A percentile compares a stretch with the other conserved stretches of the same genome.
Conservation (phyloP, 352 stramenopile species). For the Phytophthora rubi region DNA sequence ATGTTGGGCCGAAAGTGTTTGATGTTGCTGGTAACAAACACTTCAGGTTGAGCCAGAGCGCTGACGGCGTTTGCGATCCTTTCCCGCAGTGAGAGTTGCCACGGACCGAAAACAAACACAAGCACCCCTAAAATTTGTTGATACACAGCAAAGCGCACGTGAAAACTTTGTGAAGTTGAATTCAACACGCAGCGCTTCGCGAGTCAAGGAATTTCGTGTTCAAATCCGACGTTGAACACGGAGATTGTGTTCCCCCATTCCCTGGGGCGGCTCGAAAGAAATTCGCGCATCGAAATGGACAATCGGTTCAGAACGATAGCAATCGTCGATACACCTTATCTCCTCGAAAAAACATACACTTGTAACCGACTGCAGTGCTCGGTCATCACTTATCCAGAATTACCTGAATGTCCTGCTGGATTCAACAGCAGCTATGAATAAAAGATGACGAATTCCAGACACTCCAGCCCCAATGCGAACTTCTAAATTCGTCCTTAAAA, state of each 20-base stretch:
- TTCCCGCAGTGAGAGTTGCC: too few species aligned
- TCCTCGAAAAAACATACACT: too few species aligned
- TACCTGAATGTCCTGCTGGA: background rate
- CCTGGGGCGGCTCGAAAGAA: conserved; percentile 26
- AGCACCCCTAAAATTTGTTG: background rate
- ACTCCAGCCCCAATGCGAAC: background rate
- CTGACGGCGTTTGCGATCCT: too few species aligned
- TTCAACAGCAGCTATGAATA: background rate
- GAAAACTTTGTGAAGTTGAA: conserved; percentile 4
- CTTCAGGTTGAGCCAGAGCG: background rate
- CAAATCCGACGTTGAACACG: conserved; percentile 30
- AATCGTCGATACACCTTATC: background rate
- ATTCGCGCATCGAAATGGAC: conserved; percentile 29
- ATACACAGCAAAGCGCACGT: background rate
- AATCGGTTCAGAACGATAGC: conserved; percentile 6
- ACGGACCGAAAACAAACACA: background rate
- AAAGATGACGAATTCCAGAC: background rate
- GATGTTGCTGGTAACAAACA: background rate
- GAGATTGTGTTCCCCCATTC: background rate
- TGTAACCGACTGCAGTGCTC: background rate
- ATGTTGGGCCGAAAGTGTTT: background rate
- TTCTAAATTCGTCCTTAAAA: too few species aligned
- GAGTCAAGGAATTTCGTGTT: conserved; percentile 17
- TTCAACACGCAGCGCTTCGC: conserved; percentile 15
- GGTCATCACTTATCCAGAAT: background rate